Evolutionary conservation across 306 rosid genomes (phyloP).

Genomic region (Inga leiocalycina): DNA sequence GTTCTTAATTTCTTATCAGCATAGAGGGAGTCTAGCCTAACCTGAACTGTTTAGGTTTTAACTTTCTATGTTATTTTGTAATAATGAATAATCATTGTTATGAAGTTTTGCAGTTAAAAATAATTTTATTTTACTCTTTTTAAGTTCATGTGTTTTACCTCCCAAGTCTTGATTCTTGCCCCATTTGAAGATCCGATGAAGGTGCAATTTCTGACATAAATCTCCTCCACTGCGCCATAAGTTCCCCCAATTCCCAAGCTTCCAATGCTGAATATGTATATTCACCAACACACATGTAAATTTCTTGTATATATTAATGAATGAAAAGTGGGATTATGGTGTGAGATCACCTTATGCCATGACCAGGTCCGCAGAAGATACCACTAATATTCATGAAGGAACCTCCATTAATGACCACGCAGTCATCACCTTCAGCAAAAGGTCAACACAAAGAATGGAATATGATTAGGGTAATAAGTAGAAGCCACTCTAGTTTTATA

Average conservation of each 20-base stretch:
- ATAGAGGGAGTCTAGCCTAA: background rate
- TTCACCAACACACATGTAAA: background rate
- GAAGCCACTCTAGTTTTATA: too few relatives aligned
- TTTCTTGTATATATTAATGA: background rate
- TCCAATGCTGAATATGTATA: slow-evolving; percentile 42
- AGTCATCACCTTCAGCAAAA: slow-evolving; percentile 53
- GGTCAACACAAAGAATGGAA: background rate
- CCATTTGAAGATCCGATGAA: slow-evolving; percentile 45
- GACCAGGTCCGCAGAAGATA: slow-evolving; percentile 65
- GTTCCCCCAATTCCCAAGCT: slow-evolving; percentile 47
- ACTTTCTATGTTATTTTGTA: background rate
- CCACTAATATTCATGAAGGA: slow-evolving; percentile 40
- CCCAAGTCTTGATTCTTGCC: slow-evolving; percentile 64
- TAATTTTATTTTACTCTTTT: background rate
- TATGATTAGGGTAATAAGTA: background rate
- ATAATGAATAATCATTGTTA: background rate
- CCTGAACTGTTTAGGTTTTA: background rate
- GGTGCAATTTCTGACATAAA: slow-evolving; percentile 47
- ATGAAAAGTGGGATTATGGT: background rate
- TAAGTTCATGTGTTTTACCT: slow-evolving; percentile 20
- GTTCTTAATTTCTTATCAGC: background rate
- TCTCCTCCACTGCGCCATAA: slow-evolving; percentile 39
- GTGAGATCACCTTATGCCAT: slow-evolving; percentile 52
- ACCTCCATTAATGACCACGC: slow-evolving; percentile 48
- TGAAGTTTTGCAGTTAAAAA: background rate